These are phyloP conservation scores for Grammothele lineata DNA, from an alignment of 768 basidiomycete genomes.

Conservation along the genomic window DNA sequence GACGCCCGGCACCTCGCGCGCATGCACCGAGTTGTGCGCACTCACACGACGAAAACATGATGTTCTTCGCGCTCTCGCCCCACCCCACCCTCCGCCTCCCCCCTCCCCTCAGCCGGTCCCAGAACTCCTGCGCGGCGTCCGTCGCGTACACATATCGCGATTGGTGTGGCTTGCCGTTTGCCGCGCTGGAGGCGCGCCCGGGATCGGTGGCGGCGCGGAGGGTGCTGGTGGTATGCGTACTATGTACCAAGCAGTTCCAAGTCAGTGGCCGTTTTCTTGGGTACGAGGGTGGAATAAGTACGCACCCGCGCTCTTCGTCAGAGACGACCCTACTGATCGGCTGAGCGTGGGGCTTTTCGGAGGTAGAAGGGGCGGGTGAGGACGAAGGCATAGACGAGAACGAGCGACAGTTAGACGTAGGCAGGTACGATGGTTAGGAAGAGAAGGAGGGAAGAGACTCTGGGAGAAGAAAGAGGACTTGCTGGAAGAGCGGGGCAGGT, in stretches of 20 bases:
- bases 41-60: slow-evolving; percentile 13
- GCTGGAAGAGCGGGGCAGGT: too few relatives aligned
- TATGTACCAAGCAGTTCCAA: neutral
- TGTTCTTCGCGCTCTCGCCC: slow-evolving; percentile 7
- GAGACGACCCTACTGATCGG: slow-evolving; percentile 8
- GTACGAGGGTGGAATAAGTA: slow-evolving; percentile 4
- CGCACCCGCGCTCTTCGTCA: slow-evolving; percentile 16
- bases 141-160: slow-evolving; percentile 6
- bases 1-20: too few relatives aligned
- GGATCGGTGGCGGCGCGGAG: neutral
- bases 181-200: too few relatives aligned
- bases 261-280: too few relatives aligned
- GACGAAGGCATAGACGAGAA: too few relatives aligned
- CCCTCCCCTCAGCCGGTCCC: slow-evolving; percentile 12
- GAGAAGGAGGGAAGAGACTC: too few relatives aligned
- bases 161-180: neutral
- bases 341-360: neutral
- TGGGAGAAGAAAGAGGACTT: too few relatives aligned
- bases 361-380: neutral
- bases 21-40: neutral
- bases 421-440: too few relatives aligned
- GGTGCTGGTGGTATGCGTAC: neutral
- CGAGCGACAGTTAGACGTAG: too few relatives aligned
- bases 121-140: slow-evolving; percentile 7
- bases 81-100: slow-evolving; percentile 4